Percentiles rank a stretch among this genome's conserved stretches.
Conservation (phyloP, 148 eudicot genomes). For the Camellia lanceoleosa region DNA sequence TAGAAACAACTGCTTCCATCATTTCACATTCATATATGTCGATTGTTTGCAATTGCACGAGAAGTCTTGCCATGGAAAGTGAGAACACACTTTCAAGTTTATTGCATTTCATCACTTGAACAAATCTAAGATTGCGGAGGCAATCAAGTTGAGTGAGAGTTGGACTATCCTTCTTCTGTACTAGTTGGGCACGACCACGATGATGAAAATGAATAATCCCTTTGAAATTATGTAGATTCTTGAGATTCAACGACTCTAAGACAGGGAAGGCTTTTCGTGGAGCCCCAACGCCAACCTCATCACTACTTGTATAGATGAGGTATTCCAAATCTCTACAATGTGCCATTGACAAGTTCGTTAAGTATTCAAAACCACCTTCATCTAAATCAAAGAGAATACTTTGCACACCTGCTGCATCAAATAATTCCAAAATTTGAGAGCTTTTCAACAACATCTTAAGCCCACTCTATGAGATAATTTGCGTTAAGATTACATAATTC, state of each 20-base stretch:
- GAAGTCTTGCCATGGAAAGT: background rate
- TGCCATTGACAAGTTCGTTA: background rate
- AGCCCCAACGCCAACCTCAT: background rate
- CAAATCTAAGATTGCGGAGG: background rate
- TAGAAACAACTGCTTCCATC: constrained; percentile 2
- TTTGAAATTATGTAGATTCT: too few species aligned
- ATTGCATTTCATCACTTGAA: background rate
- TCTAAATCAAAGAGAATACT: constrained; percentile 1
- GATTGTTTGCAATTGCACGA: background rate
- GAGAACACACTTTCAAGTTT: background rate
- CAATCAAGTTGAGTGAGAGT: background rate
- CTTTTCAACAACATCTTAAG: background rate
- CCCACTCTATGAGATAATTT: background rate
- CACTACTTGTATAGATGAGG: background rate
- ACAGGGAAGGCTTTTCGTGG: too few species aligned
- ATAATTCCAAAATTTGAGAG: background rate
- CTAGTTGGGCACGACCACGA: too few species aligned
- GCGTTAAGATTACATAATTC: background rate
- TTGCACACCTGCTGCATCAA: background rate
- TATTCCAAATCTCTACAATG: background rate
- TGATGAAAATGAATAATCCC: too few species aligned
- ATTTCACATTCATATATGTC: fast-evolving
- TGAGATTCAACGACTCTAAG: too few species aligned
- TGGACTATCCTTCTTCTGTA: too few species aligned
- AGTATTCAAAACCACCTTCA: background rate